These are phyloP conservation scores for Rubia tinctorum DNA, from an alignment of 305 asterid species.

Conservation along the genomic window DNA sequence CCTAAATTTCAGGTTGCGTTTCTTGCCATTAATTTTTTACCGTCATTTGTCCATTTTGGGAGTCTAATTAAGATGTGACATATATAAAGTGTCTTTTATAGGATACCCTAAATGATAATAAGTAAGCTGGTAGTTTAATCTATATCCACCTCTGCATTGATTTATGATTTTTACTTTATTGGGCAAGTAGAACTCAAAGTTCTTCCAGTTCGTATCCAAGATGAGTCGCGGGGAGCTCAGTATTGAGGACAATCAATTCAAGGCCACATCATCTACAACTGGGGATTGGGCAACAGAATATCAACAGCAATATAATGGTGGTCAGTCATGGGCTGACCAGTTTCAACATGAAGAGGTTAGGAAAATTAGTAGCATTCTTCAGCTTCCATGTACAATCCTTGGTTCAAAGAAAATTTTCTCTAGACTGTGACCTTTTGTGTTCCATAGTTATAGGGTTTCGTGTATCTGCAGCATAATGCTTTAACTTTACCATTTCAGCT, in stretches of 20 bases:
- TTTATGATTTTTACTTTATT: conserved; percentile 10
- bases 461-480: conserved; percentile 6
- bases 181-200: conserved; percentile 76
- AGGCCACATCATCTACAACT: conserved; percentile 62
- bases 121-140: not conserved
- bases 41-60: not conserved
- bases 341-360: conserved; percentile 85
- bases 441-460: not conserved
- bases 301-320: conserved; percentile 73
- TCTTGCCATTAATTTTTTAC: not conserved
- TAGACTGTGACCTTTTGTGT: not conserved
- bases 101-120: not conserved
- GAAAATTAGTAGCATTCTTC: conserved; percentile 12
- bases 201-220: conserved; percentile 97
- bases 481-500: conserved; percentile 44
- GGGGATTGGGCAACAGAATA: conserved; percentile 98
- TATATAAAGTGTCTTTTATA: not conserved
- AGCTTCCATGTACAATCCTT: not conserved
- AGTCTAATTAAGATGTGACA: not conserved
- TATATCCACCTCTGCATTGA: not conserved
- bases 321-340: conserved; percentile 95
- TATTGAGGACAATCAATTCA: conserved; percentile 90
- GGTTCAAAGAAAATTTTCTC: not conserved
- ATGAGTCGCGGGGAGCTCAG: conserved; percentile 99
- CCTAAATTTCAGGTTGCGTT: conserved; percentile 91